These are phyloP conservation scores for Psidium guajava DNA, from an alignment of 345 rosid species.

Conservation along the genomic window DNA sequence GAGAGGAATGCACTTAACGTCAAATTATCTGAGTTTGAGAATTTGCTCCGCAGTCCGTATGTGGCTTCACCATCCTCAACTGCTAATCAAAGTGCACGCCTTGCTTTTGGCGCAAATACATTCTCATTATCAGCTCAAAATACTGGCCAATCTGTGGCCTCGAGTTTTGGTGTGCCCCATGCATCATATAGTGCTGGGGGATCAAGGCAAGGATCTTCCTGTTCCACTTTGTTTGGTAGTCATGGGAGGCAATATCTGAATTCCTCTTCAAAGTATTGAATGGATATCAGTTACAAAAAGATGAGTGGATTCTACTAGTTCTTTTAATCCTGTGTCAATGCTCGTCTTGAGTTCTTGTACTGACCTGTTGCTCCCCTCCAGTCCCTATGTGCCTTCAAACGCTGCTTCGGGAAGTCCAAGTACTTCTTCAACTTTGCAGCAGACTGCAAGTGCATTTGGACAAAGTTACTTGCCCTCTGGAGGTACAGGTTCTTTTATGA, in stretches of 20 bases:
- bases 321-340: neutral
- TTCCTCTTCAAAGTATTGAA: neutral
- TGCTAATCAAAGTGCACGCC: conserved; percentile 8
- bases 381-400: conserved; percentile 5
- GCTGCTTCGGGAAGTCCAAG: conserved; percentile 34
- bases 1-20: conserved; percentile 54
- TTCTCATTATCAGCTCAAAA: conserved; percentile 26
- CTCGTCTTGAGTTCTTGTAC: neutral
- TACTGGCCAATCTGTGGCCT: conserved; percentile 28
- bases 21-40: conserved; percentile 54
- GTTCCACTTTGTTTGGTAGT: neutral
- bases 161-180: conserved; percentile 33
- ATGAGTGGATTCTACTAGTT: neutral
- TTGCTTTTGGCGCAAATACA: conserved; percentile 18
- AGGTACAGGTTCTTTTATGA: conserved; percentile 9
- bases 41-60: conserved; percentile 51
- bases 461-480: conserved; percentile 8
- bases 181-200: neutral
- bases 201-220: neutral
- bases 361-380: neutral
- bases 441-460: conserved; percentile 12
- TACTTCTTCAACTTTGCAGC: conserved; percentile 27
- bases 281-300: neutral
- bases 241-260: neutral
- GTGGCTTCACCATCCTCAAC: conserved; percentile 18